Conservation (phyloP, 164 flowering plant species). For the Annona squamosa region DNA sequence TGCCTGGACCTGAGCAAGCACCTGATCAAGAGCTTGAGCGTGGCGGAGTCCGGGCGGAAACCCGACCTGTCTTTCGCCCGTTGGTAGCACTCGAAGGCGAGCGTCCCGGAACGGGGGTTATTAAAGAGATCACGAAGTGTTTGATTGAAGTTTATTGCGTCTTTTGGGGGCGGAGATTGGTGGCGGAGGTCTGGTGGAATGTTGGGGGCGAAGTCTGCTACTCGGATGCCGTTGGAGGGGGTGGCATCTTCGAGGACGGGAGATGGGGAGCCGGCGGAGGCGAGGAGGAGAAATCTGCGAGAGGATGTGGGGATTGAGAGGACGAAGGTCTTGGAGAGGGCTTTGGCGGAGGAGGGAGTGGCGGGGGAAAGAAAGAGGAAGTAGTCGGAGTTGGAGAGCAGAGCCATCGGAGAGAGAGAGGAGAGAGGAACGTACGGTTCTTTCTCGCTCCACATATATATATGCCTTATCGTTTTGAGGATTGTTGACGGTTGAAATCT, state of each 20-base stretch:
- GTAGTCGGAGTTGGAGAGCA: constrained; percentile 23
- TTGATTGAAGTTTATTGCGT: constrained; percentile 24
- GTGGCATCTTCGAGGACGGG: constrained; percentile 26
- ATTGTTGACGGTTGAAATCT: constrained; percentile 10
- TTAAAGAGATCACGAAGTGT: constrained; percentile 31
- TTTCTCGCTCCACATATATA: constrained; percentile 6
- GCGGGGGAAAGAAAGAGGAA: constrained; percentile 14
- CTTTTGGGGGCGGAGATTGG: background rate
- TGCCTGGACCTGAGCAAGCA: constrained; percentile 39
- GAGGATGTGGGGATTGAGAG: constrained; percentile 9
- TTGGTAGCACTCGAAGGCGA: constrained; percentile 42
- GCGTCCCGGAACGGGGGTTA: constrained; percentile 32
- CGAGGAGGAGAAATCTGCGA: constrained; percentile 12
- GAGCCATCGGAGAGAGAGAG: constrained; percentile 24
- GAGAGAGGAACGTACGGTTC: background rate
- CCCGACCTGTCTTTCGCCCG: constrained; percentile 40
- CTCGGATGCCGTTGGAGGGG: constrained; percentile 6
- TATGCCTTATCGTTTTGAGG: constrained; percentile 26
- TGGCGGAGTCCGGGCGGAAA: constrained; percentile 37
- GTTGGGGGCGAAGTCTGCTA: constrained; percentile 7
- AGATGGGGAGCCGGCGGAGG: constrained; percentile 23
- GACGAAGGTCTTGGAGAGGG: constrained; percentile 10
- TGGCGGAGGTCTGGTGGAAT: constrained; percentile 4
- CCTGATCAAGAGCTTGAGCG: constrained; percentile 44
- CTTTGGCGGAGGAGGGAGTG: constrained; percentile 13